These are phyloP conservation scores for Trichoderma sp. DNA, from an alignment of 2,329 filamentous ascomycete species.

Conservation along the genomic window DNA sequence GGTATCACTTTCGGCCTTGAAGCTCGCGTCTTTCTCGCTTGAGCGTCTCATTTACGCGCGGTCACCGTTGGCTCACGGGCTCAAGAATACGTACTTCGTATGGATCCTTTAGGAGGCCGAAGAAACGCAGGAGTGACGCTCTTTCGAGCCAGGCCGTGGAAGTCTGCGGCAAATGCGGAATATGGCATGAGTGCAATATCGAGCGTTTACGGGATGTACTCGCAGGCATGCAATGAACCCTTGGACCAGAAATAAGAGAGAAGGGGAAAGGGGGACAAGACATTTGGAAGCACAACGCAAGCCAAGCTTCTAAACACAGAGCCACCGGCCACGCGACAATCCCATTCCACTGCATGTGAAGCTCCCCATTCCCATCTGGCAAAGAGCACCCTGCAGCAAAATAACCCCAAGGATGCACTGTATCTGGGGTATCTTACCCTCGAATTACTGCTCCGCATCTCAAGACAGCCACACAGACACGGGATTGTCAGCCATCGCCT, in stretches of 20 bases:
- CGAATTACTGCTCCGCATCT: neutral
- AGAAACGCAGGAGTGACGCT: neutral
- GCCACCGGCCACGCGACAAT: conserved; percentile 4
- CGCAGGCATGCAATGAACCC: neutral
- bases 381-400: neutral
- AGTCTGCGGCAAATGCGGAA: neutral
- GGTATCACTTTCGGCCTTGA: neutral
- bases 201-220: neutral
- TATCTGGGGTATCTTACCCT: neutral
- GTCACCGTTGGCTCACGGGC: neutral
- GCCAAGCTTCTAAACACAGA: neutral
- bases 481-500: neutral
- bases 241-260: neutral
- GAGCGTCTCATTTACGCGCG: neutral
- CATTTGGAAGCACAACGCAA: neutral
- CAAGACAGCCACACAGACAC: neutral
- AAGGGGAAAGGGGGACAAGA: neutral
- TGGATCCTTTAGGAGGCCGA: neutral
- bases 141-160: neutral
- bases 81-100: neutral
- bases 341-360: neutral
- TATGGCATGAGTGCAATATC: neutral
- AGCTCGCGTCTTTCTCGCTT: neutral
- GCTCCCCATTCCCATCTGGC: neutral
- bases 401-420: neutral